phyloP scores from a whole-genome alignment of 2,329 filamentous ascomycete genomes.

The Botrytis porri region DNA sequence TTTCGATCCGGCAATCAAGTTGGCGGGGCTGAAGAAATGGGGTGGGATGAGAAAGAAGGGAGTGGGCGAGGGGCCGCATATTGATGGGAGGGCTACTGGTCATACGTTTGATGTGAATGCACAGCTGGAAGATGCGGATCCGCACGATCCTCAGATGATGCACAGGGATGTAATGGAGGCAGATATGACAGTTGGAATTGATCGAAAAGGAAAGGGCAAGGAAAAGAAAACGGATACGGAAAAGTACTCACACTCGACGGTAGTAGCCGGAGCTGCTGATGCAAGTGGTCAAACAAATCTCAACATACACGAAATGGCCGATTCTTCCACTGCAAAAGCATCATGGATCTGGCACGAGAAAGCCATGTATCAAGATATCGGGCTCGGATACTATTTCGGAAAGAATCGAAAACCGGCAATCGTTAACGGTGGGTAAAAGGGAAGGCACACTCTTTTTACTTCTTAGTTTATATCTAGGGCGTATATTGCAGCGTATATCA shows the following conservation, averaged over 20 bases:
- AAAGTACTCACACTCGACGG: not conserved
- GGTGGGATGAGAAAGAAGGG: conserved; percentile 25
- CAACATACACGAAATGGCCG: not conserved
- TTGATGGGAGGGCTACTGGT: conserved; percentile 31
- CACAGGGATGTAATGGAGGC: conserved; percentile 26
- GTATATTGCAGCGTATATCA: not conserved
- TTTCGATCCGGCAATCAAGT: conserved; percentile 43
- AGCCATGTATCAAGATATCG: conserved; percentile 35
- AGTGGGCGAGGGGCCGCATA: conserved; percentile 33
- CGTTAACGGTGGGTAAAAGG: not conserved
- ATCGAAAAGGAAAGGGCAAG: conserved; percentile 33
- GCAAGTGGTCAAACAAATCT: not conserved
- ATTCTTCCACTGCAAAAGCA: not conserved
- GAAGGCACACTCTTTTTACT: not conserved
- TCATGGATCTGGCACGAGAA: conserved; percentile 30
- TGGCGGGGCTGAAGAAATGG: conserved; percentile 37
- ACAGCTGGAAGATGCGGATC: not conserved
- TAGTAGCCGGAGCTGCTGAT: not conserved
- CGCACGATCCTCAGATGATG: not conserved
- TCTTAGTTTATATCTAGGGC: not conserved
- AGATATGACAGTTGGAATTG: conserved; percentile 28
- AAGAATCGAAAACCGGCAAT: not conserved
- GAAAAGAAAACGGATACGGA: conserved; percentile 20
- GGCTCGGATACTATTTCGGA: conserved; percentile 33
- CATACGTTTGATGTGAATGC: not conserved